Evolutionary conservation across 2,329 filamentous ascomycete species (phyloP), one percentile per base, ranked within the genome.

Genomic region (Monilinia polystroma): DNA sequence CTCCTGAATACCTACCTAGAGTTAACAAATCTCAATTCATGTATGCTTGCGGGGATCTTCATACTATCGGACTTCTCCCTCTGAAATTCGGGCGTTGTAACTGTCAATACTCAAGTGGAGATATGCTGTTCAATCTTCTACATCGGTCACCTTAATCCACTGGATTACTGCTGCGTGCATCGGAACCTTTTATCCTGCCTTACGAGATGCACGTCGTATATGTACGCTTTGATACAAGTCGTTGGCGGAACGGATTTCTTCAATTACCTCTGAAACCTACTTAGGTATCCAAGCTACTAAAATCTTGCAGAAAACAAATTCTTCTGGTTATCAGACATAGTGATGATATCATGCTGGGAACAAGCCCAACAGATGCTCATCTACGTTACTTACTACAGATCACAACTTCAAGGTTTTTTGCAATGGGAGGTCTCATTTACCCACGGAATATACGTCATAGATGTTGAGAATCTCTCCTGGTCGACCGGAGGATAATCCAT

Each of bases 151-250:
- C 45, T 23, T 55, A n/a, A 49, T 35, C 26, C 26, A 16, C 43
- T 49, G 11, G 18, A n/a, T 45, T 20, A 35, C 57, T 18, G 23
- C 57, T 51, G 23, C 47, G 41, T 63, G 59, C 47, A 53, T 58
- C 62, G 62, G 53, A 32, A 59, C 4, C 23, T 58, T 38, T 32
- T 16, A 51, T 43, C 10, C 12, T 45, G 23, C 52, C 20, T 64
- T 45, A 47, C 49, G 51, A 41, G n/a, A 6, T 57, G 26, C 51
- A 55, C 57, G 57, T 35, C 18, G 35, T 56, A 29, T 18, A 51
- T 51, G 53, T 52, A 64, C 63, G 41, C 53, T 47, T 58, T 64
- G 63, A 49, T 64, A 29, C 23, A 47, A 41, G 57, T 49, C 26
- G 29, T 47, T 20, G 43, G 35, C 18, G 43, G 32, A 29, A 18